A percentile compares a stretch with the other conserved stretches of the same genome.
These are phyloP conservation scores for Dictyophora rubrovolvata DNA, from an alignment of 768 basidiomycete genomes.

Conservation along the genomic window DNA sequence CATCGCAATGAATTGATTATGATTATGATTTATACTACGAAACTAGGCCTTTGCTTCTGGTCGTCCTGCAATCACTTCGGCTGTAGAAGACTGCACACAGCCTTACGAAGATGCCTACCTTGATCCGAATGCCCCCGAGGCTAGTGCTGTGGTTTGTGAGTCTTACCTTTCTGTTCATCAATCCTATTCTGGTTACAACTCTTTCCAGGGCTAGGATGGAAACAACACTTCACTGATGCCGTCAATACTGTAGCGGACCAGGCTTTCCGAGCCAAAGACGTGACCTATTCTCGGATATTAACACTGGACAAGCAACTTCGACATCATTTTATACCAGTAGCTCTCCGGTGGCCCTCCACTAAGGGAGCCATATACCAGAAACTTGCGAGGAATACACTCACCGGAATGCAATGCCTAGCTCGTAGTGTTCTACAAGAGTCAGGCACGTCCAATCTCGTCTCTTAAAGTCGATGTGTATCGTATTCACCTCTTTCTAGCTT, in stretches of 20 bases:
- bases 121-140: conserved; percentile 1
- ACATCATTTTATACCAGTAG: background rate
- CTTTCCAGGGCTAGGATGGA: conserved; percentile 7
- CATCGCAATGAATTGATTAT: background rate
- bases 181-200: background rate
- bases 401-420: conserved; percentile 8
- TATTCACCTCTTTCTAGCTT: background rate
- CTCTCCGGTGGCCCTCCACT: conserved; percentile 9
- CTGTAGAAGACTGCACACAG: conserved; percentile 2
- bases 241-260: conserved; percentile 7
- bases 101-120: conserved; percentile 8
- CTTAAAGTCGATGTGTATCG: background rate
- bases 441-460: background rate
- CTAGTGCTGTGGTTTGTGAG: conserved; percentile 5
- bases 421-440: conserved; percentile 8
- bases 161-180: background rate
- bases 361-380: conserved; percentile 10
- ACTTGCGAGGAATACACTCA: conserved; percentile 1
- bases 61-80: conserved; percentile 3
- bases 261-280: conserved; percentile 6
- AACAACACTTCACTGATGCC: conserved; percentile 8
- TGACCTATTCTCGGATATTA: conserved; percentile 4
- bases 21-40: background rate
- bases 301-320: conserved; percentile 7
- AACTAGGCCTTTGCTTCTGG: conserved; percentile 5